phyloP scores from a whole-genome alignment of 2,329 filamentous ascomycete species.

The Venturia carpophila region DNA sequence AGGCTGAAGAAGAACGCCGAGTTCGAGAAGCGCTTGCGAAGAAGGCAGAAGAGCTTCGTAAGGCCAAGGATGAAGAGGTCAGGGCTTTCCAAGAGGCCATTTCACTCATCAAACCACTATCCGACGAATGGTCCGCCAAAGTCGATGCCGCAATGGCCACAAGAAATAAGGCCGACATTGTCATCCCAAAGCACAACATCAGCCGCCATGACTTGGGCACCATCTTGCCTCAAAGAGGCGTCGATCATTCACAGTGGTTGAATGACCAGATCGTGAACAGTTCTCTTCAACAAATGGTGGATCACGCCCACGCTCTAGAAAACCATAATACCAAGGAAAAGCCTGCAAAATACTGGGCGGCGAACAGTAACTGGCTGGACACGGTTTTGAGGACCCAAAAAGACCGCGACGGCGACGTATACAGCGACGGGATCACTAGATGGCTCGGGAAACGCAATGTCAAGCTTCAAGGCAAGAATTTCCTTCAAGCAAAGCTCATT shows the following conservation, averaged over 20 bases:
- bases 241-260: constrained; percentile 53
- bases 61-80: constrained; percentile 1
- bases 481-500: constrained; percentile 58
- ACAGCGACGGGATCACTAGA: constrained; percentile 35
- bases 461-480: constrained; percentile 51
- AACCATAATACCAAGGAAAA: constrained; percentile 42
- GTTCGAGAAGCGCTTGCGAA: not conserved
- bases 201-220: constrained; percentile 55
- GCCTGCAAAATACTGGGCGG: constrained; percentile 53
- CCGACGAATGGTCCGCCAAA: constrained; percentile 4
- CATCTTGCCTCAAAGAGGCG: constrained; percentile 36
- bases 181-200: constrained; percentile 33
- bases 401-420: not conserved
- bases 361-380: constrained; percentile 60
- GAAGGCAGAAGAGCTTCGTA: not conserved
- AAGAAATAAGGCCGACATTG: not conserved
- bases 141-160: constrained; percentile 6
- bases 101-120: constrained; percentile 2
- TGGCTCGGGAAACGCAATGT: constrained; percentile 15
- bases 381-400: constrained; percentile 22
- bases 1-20: constrained; percentile 12
- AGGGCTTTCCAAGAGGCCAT: not conserved
- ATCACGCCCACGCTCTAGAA: constrained; percentile 49
- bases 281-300: constrained; percentile 53
- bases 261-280: constrained; percentile 71